Percentiles rank a stretch among this genome's conserved stretches.
Evolutionary conservation across 2,329 filamentous ascomycete genomes (phyloP).

Genomic region (Fusarium subtropicale): DNA sequence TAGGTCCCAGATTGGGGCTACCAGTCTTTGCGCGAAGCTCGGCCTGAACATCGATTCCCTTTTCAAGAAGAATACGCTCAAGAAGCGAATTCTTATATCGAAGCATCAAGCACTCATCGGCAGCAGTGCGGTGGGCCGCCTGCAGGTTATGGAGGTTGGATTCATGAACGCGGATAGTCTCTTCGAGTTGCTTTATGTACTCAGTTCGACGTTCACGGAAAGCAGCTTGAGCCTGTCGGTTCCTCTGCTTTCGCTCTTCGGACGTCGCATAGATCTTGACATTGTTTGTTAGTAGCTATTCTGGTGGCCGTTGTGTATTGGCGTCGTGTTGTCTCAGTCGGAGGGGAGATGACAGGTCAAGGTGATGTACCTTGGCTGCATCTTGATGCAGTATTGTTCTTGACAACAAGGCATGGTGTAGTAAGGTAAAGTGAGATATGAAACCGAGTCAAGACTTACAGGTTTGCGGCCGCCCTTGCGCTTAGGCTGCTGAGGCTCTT

Average conservation of each 20-base stretch:
- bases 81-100: constrained; percentile 98
- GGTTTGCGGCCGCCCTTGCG: constrained; percentile 98
- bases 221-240: constrained; percentile 95
- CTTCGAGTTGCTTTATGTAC: constrained; percentile 99
- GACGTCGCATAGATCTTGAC: constrained; percentile 95
- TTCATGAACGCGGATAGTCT: constrained; percentile 97
- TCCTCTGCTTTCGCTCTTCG: constrained; percentile 97
- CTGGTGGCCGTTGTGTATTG: constrained; percentile 1
- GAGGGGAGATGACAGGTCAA: constrained; percentile 14
- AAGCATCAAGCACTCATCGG: constrained; percentile 97
- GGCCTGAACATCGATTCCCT: constrained; percentile 97
- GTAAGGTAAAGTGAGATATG: constrained; percentile 10
- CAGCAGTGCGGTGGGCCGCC: constrained; percentile 91
- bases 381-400: background rate
- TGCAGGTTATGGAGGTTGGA: constrained; percentile 92
- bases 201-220: constrained; percentile 97
- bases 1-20: constrained; percentile 81
- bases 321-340: constrained; percentile 21
- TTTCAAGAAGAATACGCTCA: constrained; percentile 94
- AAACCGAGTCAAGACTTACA: constrained; percentile 68
- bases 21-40: constrained; percentile 93
- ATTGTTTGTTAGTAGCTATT: constrained; percentile 35
- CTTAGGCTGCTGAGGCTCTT: constrained; percentile 79
- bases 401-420: background rate
- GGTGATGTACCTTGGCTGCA: background rate